Base-by-base conservation (phyloP, 257 asterid species). In the Craterostigma plantagineum region DNA sequence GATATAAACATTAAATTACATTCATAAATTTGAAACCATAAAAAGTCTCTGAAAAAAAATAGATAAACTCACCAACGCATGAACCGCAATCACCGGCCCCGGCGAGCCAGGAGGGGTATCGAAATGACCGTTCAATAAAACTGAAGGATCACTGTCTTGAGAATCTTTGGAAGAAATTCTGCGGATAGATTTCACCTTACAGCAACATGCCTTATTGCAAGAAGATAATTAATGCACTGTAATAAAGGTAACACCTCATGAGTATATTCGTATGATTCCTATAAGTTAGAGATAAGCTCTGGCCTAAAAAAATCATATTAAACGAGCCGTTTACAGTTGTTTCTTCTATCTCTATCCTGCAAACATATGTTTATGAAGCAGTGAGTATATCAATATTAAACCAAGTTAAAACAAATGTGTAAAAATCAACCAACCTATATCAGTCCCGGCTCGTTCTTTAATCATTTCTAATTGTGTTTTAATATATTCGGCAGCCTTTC, bases 61-160 rank as follows among this genome's bases (percentile, higher is more conserved):
- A 15, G 10, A 15, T 7, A 51, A 50, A 72, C 92, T 45, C 64
- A 90, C 99, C 99, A 53, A 90, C 92, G 27, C 99, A 90, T 33
- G 99, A 83, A 46, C 95, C 99, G 72, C 99, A 90, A 65, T 90
- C 99, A 46, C 95, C 99, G 62, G 99, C 99, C 64, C 99, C 99
- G 99, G 99, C 49, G 99, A 90, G 53, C 81, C 81, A 34, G 79
- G 81, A 33, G 95, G 69, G 43, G 84, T 59, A 70, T 90, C 99
- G 63, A 83, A 90, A 66, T 90, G 99, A 53, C 81, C 77, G 18
- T 90, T 83, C 55, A 90, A 61, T 65, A 90, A 51, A 63, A 87
- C 82, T 18, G 98, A 75, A 10, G 93, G 66, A 44, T 87, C 98
- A 49, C 49, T 57, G 37, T 79, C 92, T 55, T 39, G 67, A 42